Evolutionary conservation across 805 yeast species (phyloP).

Genomic region (Schizosaccharomyces japonicus): DNA sequence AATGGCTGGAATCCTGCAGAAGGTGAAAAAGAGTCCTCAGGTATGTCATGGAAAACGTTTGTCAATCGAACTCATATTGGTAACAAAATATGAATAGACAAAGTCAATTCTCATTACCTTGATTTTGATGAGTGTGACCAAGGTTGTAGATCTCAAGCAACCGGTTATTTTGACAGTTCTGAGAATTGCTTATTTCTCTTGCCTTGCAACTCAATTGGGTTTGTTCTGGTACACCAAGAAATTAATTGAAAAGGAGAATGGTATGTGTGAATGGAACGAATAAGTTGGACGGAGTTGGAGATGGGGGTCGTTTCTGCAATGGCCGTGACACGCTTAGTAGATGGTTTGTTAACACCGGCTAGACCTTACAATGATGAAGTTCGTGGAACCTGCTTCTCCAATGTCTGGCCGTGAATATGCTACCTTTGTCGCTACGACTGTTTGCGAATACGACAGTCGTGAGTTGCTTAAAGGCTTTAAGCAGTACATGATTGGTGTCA

Average conservation of each 20-base stretch:
- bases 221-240: background rate
- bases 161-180: background rate
- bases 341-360: too few species aligned
- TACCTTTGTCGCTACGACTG: constrained; percentile 67
- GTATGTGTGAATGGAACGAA: background rate
- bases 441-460: constrained; percentile 62
- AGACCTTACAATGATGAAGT: constrained; percentile 13
- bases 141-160: background rate
- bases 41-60: background rate
- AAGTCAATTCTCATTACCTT: background rate
- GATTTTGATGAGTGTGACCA: background rate
- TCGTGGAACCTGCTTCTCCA: constrained; percentile 63
- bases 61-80: background rate
- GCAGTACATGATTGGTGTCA: constrained; percentile 65
- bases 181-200: background rate
- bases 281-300: too few species aligned
- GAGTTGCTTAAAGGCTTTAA: constrained; percentile 18
- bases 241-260: background rate
- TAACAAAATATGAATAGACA: too few species aligned
- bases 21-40: background rate
- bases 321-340: too few species aligned
- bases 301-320: too few species aligned
- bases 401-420: constrained; percentile 51
- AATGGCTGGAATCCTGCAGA: background rate
- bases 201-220: background rate